Percentiles rank a stretch among this genome's conserved stretches.
phyloP scores from a whole-genome alignment of 306 rosid species.

The Cucurbita argyrosperma region DNA sequence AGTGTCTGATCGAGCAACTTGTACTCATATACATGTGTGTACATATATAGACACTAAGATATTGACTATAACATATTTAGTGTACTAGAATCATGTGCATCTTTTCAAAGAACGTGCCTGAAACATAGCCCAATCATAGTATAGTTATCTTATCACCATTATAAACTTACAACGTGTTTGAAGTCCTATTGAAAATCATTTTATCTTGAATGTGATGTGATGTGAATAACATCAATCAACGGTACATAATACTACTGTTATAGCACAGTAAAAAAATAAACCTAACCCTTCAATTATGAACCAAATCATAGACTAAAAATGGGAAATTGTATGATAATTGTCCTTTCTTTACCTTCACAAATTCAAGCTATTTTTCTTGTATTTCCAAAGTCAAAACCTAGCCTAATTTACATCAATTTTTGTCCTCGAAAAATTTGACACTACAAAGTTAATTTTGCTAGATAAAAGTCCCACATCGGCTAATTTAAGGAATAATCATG shows the following conservation, averaged over 20 bases:
- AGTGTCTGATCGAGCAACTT: neutral
- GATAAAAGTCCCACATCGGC: no score
- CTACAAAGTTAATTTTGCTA: no score
- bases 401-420: neutral
- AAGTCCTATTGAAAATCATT: no score
- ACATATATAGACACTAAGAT: neutral
- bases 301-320: neutral
- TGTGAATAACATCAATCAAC: neutral
- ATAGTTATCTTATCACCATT: neutral
- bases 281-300: neutral
- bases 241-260: no score
- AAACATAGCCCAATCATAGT: neutral
- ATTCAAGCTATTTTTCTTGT: neutral
- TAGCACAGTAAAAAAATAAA: no score
- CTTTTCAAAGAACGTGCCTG: neutral
- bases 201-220: neutral
- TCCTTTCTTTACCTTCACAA: neutral
- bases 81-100: neutral
- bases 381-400: neutral
- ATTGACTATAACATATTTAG: neutral
- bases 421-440: neutral
- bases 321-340: neutral
- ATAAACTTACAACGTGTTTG: no score
- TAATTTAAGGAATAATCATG: no score
- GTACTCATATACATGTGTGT: neutral